Percentiles rank a stretch among this genome's conserved stretches.
phyloP scores from a whole-genome alignment of 345 rosid species.

The Luvunga scandens region DNA sequence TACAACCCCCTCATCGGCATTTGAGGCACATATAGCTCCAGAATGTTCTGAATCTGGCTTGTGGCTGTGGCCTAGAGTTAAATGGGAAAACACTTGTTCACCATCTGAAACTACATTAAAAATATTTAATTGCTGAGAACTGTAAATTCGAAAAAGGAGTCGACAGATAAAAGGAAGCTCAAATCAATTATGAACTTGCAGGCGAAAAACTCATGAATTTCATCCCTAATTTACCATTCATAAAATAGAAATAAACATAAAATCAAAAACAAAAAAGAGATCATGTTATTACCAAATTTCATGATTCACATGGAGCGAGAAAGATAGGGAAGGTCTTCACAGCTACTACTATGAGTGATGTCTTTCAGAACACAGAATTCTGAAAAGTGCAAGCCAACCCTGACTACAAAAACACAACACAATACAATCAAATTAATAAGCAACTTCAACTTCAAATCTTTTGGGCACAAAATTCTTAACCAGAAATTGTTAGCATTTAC shows the following conservation, averaged over 20 bases:
- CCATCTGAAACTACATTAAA: conserved; percentile 42
- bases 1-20: conserved; percentile 22
- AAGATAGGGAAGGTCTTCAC: conserved; percentile 14
- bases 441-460: background rate
- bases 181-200: background rate
- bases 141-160: background rate
- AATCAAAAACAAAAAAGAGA: background rate
- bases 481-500: background rate
- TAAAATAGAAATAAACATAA: background rate
- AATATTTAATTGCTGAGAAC: conserved; percentile 12
- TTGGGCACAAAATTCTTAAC: background rate
- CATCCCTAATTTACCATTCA: background rate
- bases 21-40: conserved; percentile 13
- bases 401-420: conserved; percentile 20
- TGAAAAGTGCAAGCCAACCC: conserved; percentile 10
- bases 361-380: conserved; percentile 24
- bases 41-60: conserved; percentile 33
- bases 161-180: conserved; percentile 1
- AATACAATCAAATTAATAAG: conserved; percentile 8
- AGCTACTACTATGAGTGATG: conserved; percentile 20
- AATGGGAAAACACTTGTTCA: conserved; percentile 37
- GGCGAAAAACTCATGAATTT: background rate
- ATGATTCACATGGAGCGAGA: conserved; percentile 38
- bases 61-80: conserved; percentile 29
- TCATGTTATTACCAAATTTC: conserved; percentile 52